phyloP scores from a whole-genome alignment of 768 basidiomycete genomes.

The Suillus weaverae region DNA sequence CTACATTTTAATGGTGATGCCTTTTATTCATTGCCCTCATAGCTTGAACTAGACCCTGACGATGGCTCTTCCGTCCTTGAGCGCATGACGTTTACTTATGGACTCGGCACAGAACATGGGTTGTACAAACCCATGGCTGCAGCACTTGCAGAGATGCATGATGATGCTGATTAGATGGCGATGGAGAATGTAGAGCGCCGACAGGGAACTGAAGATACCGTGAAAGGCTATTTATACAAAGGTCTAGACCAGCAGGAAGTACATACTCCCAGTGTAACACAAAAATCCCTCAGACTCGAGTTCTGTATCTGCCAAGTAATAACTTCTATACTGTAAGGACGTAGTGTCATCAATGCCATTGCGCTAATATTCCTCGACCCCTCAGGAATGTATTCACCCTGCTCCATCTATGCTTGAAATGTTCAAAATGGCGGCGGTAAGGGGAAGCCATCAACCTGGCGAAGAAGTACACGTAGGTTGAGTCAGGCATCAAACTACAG shows the following conservation, averaged over 20 bases:
- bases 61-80: slow-evolving; percentile 58
- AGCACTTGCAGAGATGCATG: slow-evolving; percentile 28
- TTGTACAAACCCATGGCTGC: slow-evolving; percentile 50
- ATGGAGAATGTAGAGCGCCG: background rate
- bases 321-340: background rate
- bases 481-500: background rate
- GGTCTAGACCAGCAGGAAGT: background rate
- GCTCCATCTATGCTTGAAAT: background rate
- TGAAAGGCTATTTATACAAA: background rate
- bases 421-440: background rate
- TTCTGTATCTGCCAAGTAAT: background rate
- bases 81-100: slow-evolving; percentile 77
- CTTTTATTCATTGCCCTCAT: background rate
- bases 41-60: slow-evolving; percentile 4
- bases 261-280: background rate
- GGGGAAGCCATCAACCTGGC: background rate
- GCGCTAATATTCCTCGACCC: background rate
- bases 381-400: background rate
- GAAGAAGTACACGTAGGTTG: background rate
- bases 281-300: background rate
- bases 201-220: background rate
- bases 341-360: background rate
- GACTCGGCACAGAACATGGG: slow-evolving; percentile 79
- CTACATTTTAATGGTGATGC: too few relatives aligned
- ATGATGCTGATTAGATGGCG: background rate